phyloP scores from a whole-genome alignment of 257 asterid genomes.

The Nicotiana benthamiana region DNA sequence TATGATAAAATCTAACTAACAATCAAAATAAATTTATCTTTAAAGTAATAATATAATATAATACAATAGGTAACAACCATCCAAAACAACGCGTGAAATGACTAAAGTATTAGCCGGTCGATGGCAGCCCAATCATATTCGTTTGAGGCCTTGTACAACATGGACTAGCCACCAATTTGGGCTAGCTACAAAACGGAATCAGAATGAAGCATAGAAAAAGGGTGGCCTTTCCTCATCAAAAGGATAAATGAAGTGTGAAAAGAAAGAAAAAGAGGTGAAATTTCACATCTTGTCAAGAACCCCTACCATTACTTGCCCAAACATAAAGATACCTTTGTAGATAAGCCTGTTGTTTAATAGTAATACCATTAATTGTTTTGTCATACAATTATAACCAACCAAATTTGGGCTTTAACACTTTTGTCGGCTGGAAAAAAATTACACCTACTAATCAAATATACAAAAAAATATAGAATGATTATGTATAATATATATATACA shows the following conservation, averaged over 20 bases:
- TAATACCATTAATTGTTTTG: background rate
- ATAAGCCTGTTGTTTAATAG: background rate
- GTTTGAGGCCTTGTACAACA: background rate
- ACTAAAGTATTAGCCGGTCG: background rate
- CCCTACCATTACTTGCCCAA: background rate
- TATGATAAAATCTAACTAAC: too few species aligned
- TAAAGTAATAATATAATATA: too few species aligned
- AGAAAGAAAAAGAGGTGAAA: background rate
- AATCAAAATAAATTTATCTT: too few species aligned
- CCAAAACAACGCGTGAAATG: background rate
- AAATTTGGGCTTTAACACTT: background rate
- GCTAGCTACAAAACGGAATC: background rate
- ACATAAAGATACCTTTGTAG: background rate
- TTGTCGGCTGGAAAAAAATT: too few species aligned
- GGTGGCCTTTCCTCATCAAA: background rate
- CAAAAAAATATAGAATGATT: too few species aligned
- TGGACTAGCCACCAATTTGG: background rate
- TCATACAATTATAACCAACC: background rate
- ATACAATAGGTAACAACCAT: too few species aligned
- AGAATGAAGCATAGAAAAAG: background rate
- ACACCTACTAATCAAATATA: too few species aligned
- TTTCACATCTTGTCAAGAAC: background rate
- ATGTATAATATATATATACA: too few species aligned
- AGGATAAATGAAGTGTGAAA: background rate
- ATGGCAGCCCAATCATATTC: background rate